These are phyloP conservation scores for Aspergillus pseudoglaucus DNA, from an alignment of 2,329 filamentous ascomycete genomes.

Conservation along the genomic window DNA sequence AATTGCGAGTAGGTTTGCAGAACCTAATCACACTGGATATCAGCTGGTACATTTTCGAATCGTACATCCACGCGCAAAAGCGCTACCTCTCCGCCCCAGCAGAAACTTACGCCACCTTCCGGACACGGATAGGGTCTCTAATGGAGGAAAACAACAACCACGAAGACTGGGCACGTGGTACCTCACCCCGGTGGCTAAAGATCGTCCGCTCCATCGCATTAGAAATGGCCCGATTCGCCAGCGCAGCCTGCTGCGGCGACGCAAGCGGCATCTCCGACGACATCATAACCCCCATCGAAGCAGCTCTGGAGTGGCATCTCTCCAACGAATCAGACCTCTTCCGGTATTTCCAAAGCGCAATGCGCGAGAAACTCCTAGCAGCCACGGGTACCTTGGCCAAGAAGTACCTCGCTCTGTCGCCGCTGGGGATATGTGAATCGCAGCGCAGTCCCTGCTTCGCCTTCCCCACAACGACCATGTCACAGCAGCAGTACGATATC, in stretches of 20 bases:
- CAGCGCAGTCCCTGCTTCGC: conserved; percentile 22
- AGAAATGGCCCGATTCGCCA: conserved; percentile 37
- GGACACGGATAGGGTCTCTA: conserved; percentile 34
- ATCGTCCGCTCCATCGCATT: conserved; percentile 34
- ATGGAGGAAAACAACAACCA: conserved; percentile 23
- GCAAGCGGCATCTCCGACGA: conserved; percentile 23
- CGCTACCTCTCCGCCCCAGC: conserved; percentile 23
- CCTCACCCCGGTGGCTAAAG: conserved; percentile 25
- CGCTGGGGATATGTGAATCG: conserved; percentile 38
- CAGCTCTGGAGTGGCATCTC: conserved; percentile 28
- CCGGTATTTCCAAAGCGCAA: conserved; percentile 25
- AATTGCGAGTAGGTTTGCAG: conserved; percentile 49
- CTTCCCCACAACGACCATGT: conserved; percentile 9
- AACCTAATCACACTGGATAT: conserved; percentile 49
- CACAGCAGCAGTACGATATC: conserved; percentile 27
- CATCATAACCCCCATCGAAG: conserved; percentile 28
- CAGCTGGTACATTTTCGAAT: conserved; percentile 47
- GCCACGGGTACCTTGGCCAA: conserved; percentile 27
- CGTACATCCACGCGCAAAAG: conserved; percentile 25
- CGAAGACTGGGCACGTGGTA: conserved; percentile 16
- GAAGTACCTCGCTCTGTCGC: conserved; percentile 35
- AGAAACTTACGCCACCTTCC: conserved; percentile 30
- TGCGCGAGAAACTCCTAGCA: conserved; percentile 27
- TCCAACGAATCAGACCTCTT: conserved; percentile 28
- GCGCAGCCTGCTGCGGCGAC: conserved; percentile 23